Conservation (phyloP, 2,329 filamentous ascomycete genomes). For the Aspergillus brasiliensis region DNA sequence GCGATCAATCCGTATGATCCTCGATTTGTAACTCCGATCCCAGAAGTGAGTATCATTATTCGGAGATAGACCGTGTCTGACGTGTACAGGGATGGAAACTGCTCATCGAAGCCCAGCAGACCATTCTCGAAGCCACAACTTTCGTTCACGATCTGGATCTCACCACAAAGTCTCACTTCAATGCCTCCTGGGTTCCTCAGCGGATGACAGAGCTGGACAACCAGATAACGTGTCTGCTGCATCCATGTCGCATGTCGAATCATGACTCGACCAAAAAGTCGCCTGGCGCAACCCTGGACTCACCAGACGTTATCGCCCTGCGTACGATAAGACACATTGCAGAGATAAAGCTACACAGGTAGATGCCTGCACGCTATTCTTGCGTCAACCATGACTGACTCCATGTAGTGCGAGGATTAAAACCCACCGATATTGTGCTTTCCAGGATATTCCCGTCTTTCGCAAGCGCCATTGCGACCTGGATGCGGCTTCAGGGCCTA, state of each 20-base stretch:
- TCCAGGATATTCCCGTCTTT: conserved; percentile 28
- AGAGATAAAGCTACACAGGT: conserved; percentile 32
- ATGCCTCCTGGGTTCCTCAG: conserved; percentile 18
- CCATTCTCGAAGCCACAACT: conserved; percentile 24
- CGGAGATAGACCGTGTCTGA: neutral
- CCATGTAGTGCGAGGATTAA: conserved; percentile 31
- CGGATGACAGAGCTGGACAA: conserved; percentile 25
- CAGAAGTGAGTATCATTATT: conserved; percentile 10
- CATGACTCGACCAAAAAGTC: conserved; percentile 1
- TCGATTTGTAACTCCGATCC: conserved; percentile 26
- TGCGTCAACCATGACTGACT: neutral
- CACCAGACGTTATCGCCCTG: conserved; percentile 24
- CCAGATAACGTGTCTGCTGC: conserved; percentile 19
- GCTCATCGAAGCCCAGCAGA: conserved; percentile 29
- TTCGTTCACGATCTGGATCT: conserved; percentile 25
- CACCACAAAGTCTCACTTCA: conserved; percentile 10
- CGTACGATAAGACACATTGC: conserved; percentile 26
- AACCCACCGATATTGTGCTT: conserved; percentile 32
- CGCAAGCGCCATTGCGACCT: conserved; percentile 6
- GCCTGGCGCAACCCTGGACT: conserved; percentile 7
- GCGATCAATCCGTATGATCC: conserved; percentile 25
- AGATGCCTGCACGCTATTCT: neutral
- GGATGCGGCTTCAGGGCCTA: neutral
- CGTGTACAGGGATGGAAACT: conserved; percentile 27
- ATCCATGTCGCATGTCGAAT: conserved; percentile 6